A percentile compares a stretch with the other conserved stretches of the same genome.
phyloP scores from a whole-genome alignment of 768 basidiomycete species.

The Calocera cornea region DNA sequence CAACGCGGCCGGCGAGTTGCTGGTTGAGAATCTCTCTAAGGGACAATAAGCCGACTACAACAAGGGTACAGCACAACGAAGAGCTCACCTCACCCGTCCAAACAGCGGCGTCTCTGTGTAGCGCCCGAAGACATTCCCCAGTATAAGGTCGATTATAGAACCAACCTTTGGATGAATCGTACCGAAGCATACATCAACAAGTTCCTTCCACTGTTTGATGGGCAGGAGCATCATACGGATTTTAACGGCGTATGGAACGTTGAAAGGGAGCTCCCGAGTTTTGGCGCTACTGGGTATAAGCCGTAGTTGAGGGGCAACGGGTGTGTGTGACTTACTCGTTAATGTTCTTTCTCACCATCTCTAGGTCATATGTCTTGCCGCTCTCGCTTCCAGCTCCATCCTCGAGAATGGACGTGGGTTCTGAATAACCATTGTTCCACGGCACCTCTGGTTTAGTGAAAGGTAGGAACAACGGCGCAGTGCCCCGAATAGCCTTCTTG shows the following conservation, averaged over 20 bases:
- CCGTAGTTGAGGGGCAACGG: background rate
- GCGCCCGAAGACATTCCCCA: background rate
- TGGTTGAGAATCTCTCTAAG: background rate
- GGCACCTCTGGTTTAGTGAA: background rate
- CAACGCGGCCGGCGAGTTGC: background rate
- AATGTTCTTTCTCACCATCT: background rate
- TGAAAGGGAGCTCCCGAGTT: constrained; percentile 1
- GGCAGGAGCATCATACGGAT: background rate
- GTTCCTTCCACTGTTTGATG: background rate
- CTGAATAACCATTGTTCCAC: background rate
- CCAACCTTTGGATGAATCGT: background rate
- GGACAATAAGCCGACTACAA: too few relatives aligned
- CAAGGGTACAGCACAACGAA: too few relatives aligned
- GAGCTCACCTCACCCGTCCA: background rate
- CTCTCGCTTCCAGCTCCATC: background rate
- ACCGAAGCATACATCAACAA: background rate
- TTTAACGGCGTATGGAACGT: background rate
- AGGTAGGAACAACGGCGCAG: background rate
- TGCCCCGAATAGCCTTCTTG: background rate
- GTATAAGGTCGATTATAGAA: background rate
- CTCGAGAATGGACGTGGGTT: background rate
- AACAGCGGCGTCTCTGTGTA: background rate
- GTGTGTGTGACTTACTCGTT: background rate
- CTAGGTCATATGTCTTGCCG: background rate
- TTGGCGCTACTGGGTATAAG: background rate